A percentile compares a stretch with the other conserved stretches of the same genome.
These are phyloP conservation scores for Aspergillus heteromorphus DNA, from an alignment of 495 filamentous ascomycete genomes.

Conservation along the genomic window DNA sequence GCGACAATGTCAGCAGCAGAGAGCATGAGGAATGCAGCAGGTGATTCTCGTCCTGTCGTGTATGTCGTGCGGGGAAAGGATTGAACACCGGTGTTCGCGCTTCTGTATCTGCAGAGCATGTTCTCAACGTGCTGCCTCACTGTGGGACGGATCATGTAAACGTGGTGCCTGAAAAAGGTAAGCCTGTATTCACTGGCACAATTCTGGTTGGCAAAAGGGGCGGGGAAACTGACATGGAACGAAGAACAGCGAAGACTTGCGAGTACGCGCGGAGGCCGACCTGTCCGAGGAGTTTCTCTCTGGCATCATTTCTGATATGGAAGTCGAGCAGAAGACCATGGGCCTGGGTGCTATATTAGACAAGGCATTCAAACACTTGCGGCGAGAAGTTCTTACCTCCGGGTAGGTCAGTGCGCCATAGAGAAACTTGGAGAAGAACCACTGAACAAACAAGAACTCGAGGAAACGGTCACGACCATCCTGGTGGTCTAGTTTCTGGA, in stretches of 20 bases:
- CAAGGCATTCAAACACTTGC: not conserved
- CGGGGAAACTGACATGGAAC: constrained; percentile 39
- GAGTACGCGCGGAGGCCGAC: constrained; percentile 73
- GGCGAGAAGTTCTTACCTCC: constrained; percentile 53
- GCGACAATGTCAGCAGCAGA: constrained; percentile 36
- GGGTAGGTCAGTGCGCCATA: constrained; percentile 81
- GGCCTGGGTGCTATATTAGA: constrained; percentile 40
- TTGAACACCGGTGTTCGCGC: not conserved
- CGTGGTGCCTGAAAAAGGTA: constrained; percentile 30
- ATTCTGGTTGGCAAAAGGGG: not conserved
- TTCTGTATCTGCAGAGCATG: constrained; percentile 59
- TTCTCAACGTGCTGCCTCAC: constrained; percentile 71
- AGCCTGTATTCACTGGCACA: constrained; percentile 4
- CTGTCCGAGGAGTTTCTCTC: constrained; percentile 81
- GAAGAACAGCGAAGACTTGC: constrained; percentile 52
- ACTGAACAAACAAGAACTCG: constrained; percentile 78
- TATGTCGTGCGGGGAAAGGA: not conserved
- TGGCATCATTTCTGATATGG: constrained; percentile 83
- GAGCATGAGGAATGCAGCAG: constrained; percentile 36
- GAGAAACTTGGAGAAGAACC: constrained; percentile 86
- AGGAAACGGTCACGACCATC: constrained; percentile 66
- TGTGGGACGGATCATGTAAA: constrained; percentile 43
- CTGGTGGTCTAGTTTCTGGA: constrained; percentile 65
- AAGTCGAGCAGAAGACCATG: constrained; percentile 86
- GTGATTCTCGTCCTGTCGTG: constrained; percentile 13